Conservation (phyloP, 352 stramenopile genomes). For the Lagenidium sp. region DNA sequence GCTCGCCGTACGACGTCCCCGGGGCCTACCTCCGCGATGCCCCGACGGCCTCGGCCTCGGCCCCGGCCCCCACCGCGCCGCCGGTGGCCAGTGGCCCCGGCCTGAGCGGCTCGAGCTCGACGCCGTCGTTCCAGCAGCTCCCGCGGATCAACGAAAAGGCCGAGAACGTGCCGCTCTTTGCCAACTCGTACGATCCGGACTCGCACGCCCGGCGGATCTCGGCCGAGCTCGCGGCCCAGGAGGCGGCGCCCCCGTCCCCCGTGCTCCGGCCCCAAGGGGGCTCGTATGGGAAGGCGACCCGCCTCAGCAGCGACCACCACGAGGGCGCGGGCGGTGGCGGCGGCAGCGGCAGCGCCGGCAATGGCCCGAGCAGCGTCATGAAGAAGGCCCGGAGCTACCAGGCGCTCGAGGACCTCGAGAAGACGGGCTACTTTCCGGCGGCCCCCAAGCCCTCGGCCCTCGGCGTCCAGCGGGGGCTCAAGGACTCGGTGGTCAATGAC, state of each 20-base stretch:
- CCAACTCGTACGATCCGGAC: constrained; percentile 48
- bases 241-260: constrained; percentile 11
- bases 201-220: constrained; percentile 45
- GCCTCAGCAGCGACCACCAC: constrained; percentile 5
- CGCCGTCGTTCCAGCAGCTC: constrained; percentile 37
- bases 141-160: constrained; percentile 63
- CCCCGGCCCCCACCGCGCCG: constrained; percentile 2
- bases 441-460: constrained; percentile 66
- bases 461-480: constrained; percentile 73
- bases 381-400: constrained; percentile 77
- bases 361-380: constrained; percentile 26
- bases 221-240: constrained; percentile 39
- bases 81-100: no score
- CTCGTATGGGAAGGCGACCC: constrained; percentile 52
- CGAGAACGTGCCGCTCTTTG: constrained; percentile 44
- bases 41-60: constrained; percentile 4
- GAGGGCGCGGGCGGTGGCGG: constrained; percentile 2
- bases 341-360: constrained; percentile 6
- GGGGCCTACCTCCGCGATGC: constrained; percentile 5
- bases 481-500: constrained; percentile 83
- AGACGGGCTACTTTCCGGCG: constrained; percentile 74
- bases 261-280: constrained; percentile 26
- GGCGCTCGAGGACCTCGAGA: constrained; percentile 72
- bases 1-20: constrained; percentile 49
- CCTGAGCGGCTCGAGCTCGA: no score